Evolutionary conservation across 345 rosid species (phyloP).

Genomic region (Melaleuca quinquenervia): DNA sequence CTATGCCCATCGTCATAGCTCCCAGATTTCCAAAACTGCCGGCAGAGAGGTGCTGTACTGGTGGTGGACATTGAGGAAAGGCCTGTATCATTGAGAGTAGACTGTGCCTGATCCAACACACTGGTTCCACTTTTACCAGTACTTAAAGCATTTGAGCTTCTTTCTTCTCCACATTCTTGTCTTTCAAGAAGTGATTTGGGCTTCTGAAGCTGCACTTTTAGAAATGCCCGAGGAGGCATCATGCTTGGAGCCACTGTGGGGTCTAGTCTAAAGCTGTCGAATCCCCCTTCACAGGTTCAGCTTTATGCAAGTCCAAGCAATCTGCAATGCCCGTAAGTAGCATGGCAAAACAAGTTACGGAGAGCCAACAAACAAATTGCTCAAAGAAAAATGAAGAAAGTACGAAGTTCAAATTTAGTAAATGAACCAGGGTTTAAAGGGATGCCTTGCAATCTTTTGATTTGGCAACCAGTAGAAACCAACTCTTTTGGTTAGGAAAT

Average conservation of each 20-base stretch:
- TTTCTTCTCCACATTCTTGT: constrained; percentile 48
- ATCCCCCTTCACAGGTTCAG: background rate
- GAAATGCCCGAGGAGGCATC: background rate
- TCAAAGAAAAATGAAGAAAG: background rate
- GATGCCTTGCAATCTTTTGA: background rate
- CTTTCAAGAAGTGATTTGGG: constrained; percentile 9
- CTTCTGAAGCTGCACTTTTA: constrained; percentile 2
- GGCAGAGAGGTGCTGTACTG: constrained; percentile 63
- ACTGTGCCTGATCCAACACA: constrained; percentile 56
- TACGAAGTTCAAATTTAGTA: background rate
- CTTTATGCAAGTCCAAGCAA: background rate
- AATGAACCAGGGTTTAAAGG: background rate
- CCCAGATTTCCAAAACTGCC: constrained; percentile 98
- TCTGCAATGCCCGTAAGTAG: constrained; percentile 21
- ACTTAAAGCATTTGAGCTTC: constrained; percentile 34
- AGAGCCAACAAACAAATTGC: background rate
- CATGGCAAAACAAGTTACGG: constrained; percentile 2
- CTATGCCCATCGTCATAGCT: constrained; percentile 32
- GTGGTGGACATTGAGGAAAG: constrained; percentile 45
- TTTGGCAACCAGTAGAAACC: background rate
- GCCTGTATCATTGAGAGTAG: constrained; percentile 58
- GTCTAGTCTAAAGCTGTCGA: constrained; percentile 7
- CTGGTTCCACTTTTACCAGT: constrained; percentile 46
- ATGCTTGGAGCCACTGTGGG: background rate
- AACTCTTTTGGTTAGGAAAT: background rate